Percentiles rank a stretch among this genome's conserved stretches.
These are phyloP conservation scores for Cryptomeria japonica DNA, from an alignment of 75 land plant species.

Conservation along the genomic window DNA sequence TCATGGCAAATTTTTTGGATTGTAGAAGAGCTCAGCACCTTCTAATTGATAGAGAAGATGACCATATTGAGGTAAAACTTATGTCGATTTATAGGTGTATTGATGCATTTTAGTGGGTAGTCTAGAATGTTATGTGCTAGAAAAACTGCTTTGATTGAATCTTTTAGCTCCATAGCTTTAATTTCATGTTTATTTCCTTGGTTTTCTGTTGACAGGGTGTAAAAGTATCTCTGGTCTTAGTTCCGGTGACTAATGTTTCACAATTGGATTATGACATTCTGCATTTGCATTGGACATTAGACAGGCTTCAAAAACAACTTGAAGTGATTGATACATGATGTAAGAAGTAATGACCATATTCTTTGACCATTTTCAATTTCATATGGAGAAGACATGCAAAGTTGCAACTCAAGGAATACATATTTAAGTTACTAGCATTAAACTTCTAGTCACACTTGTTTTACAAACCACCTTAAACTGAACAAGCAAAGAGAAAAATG, in stretches of 20 bases:
- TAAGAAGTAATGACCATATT: slow-evolving; percentile 23
- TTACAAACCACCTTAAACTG: neutral
- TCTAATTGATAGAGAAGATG: slow-evolving; percentile 23
- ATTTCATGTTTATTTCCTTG: too few relatives aligned
- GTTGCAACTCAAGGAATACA: neutral
- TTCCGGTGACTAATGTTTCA: too few relatives aligned
- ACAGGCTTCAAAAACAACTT: too few relatives aligned
- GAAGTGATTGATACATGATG: slow-evolving; percentile 51
- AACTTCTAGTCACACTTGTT: neutral
- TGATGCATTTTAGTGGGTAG: neutral
- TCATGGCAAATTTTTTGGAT: slow-evolving; percentile 41
- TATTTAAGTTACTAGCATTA: neutral
- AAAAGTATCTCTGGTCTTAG: too few relatives aligned
- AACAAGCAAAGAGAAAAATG: neutral
- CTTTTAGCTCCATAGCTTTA: too few relatives aligned
- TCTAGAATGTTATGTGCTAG: neutral
- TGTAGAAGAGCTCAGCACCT: slow-evolving; percentile 48
- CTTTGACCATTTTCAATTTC: neutral
- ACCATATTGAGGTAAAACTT: slow-evolving; percentile 61
- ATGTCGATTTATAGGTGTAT: neutral
- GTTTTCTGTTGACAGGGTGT: too few relatives aligned
- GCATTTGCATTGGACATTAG: too few relatives aligned
- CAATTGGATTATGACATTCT: too few relatives aligned
- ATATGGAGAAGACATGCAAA: neutral
- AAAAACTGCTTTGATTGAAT: too few relatives aligned